Conservation (phyloP, 1,284 basidiomycete genomes). For the Singerocomus inundabilis region DNA sequence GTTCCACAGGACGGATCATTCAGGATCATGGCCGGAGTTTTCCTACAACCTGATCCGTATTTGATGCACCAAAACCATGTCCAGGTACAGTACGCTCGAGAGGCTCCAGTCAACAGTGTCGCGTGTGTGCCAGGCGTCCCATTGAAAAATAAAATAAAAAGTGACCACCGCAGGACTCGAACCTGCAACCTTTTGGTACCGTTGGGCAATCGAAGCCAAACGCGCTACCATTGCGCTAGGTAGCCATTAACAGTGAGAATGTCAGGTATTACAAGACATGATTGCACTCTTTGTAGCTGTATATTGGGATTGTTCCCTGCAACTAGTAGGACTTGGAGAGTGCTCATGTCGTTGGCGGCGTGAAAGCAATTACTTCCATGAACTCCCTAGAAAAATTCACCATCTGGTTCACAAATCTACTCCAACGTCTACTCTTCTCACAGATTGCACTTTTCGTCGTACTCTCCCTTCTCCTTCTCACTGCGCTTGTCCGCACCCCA, state of each 20-base stretch:
- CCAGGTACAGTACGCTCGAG: too few relatives aligned
- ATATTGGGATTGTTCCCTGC: slow-evolving; percentile 67
- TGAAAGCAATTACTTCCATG: slow-evolving; percentile 33
- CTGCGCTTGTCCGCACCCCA: slow-evolving; percentile 43
- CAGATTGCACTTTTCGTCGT: slow-evolving; percentile 58
- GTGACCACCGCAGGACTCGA: slow-evolving; percentile 80
- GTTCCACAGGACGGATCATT: too few relatives aligned
- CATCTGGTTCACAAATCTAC: slow-evolving; percentile 25
- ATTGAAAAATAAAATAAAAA: slow-evolving; percentile 12
- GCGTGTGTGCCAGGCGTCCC: too few relatives aligned
- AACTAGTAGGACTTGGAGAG: slow-evolving; percentile 14
- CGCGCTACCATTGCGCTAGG: slow-evolving; percentile 66
- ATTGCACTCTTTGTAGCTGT: slow-evolving; percentile 41
- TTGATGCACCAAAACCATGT: too few relatives aligned
- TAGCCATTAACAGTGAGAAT: slow-evolving; percentile 31
- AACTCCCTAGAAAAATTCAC: slow-evolving; percentile 32
- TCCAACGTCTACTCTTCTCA: slow-evolving; percentile 34
- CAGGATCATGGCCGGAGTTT: too few relatives aligned
- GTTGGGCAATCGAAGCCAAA: slow-evolving; percentile 77
- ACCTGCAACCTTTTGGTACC: slow-evolving; percentile 83
- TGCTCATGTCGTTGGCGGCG: slow-evolving; percentile 33
- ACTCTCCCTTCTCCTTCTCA: slow-evolving; percentile 52
- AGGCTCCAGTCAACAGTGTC: too few relatives aligned
- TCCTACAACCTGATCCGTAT: too few relatives aligned
- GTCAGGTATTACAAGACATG: not conserved